phyloP scores from a whole-genome alignment of 2,329 filamentous ascomycete species.

The Exophiala phaeomuriformis region DNA sequence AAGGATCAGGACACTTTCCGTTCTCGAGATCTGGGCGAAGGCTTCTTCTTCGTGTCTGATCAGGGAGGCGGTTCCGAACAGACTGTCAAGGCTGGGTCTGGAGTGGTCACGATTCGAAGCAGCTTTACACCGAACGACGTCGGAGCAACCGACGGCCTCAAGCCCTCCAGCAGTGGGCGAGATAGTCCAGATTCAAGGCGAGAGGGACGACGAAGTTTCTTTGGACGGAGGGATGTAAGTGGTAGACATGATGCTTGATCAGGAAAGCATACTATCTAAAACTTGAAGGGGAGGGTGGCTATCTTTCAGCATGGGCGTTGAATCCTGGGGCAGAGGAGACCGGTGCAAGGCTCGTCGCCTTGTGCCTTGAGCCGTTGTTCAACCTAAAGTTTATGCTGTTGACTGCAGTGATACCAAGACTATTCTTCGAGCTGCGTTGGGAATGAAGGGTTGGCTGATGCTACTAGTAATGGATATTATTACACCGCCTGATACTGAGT shows the following conservation, averaged over 20 bases:
- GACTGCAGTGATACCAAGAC: constrained; percentile 15
- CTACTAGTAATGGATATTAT: no score
- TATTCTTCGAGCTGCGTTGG: background rate
- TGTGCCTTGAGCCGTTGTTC: background rate
- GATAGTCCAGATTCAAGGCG: constrained; percentile 40
- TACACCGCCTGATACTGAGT: no score
- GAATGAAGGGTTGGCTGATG: no score
- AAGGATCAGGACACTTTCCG: constrained; percentile 81
- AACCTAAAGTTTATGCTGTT: background rate
- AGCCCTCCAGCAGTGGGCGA: constrained; percentile 19
- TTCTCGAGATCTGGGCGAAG: constrained; percentile 78
- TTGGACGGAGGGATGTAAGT: constrained; percentile 38
- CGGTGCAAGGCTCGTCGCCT: background rate
- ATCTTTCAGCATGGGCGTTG: constrained; percentile 8
- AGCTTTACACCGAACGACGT: constrained; percentile 55
- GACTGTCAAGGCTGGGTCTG: constrained; percentile 64
- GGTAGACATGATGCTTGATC: constrained; percentile 19
- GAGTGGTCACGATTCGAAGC: constrained; percentile 65
- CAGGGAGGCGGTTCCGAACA: constrained; percentile 61
- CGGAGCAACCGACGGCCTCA: constrained; percentile 24
- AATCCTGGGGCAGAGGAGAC: background rate
- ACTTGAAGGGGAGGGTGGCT: background rate
- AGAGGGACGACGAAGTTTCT: constrained; percentile 40
- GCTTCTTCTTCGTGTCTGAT: constrained; percentile 87
- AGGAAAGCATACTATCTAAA: background rate